Conservation (phyloP, 306 rosid species). For the Quercus rubra region DNA sequence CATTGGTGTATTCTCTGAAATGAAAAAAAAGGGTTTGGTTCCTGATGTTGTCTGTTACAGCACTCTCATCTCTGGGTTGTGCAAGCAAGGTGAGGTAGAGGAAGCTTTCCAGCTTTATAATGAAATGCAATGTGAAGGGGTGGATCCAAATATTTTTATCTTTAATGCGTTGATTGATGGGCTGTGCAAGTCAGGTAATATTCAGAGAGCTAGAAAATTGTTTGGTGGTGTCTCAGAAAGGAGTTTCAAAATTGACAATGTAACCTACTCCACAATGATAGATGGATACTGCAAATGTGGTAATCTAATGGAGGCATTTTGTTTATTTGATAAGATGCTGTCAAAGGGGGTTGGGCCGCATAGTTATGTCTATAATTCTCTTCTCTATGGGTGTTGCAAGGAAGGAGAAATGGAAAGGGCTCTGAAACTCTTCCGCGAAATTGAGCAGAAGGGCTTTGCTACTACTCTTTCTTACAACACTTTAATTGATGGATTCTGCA, state of each 20-base stretch:
- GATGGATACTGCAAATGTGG: conserved; percentile 43
- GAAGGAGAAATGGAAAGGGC: conserved; percentile 30
- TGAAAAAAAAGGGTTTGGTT: conserved; percentile 30
- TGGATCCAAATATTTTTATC: conserved; percentile 31
- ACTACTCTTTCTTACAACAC: conserved; percentile 32
- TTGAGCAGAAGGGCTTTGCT: conserved; percentile 27
- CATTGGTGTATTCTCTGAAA: conserved; percentile 30
- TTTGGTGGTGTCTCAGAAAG: conserved; percentile 29
- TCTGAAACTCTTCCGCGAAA: conserved; percentile 23
- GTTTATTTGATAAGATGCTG: conserved; percentile 35
- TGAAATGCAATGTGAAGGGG: conserved; percentile 30
- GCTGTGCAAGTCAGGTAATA: conserved; percentile 39
- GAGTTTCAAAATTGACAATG: conserved; percentile 26
- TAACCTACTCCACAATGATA: conserved; percentile 37
- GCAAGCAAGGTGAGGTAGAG: conserved; percentile 30
- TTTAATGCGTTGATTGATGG: conserved; percentile 40
- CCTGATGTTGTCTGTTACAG: conserved; percentile 38
- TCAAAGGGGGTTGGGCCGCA: conserved; percentile 24
- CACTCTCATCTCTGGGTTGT: conserved; percentile 42
- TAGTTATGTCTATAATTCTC: conserved; percentile 25
- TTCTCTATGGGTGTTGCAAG: conserved; percentile 42
- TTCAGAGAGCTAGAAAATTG: conserved; percentile 27
- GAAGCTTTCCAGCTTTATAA: conserved; percentile 32
- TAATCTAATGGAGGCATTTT: conserved; percentile 33
- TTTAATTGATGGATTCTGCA: conserved; percentile 36